Evolutionary conservation across 2,329 filamentous ascomycete genomes (phyloP).

Genomic region (Aspergillus fumigatus): DNA sequence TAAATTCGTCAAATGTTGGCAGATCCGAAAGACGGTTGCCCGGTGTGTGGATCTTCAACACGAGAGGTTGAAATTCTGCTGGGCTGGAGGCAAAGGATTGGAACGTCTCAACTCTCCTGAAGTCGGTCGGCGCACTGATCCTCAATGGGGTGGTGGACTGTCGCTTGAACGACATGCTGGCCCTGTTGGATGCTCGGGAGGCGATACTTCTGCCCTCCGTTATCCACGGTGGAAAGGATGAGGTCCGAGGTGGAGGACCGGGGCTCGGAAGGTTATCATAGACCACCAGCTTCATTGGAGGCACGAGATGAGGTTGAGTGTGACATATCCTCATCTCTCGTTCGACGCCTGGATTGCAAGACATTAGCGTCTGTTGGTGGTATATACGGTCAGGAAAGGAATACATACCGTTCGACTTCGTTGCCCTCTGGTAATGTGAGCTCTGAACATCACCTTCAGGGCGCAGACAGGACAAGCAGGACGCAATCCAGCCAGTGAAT

Average conservation of each 20-base stretch:
- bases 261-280: conserved; percentile 39
- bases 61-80: conserved; percentile 37
- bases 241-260: conserved; percentile 25
- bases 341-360: conserved; percentile 30
- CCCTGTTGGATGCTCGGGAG: conserved; percentile 37
- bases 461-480: conserved; percentile 34
- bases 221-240: conserved; percentile 38
- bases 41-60: conserved; percentile 45
- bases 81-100: conserved; percentile 4
- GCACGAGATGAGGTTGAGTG: conserved; percentile 43
- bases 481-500: conserved; percentile 37
- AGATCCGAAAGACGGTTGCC: conserved; percentile 42
- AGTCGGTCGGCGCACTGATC: conserved; percentile 42
- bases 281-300: conserved; percentile 43
- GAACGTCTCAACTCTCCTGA: conserved; percentile 33
- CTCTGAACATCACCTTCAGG: conserved; percentile 21
- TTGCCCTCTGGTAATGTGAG: conserved; percentile 18
- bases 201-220: conserved; percentile 35
- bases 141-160: conserved; percentile 28
- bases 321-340: conserved; percentile 43
- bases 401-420: conserved; percentile 18
- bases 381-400: background rate
- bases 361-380: conserved; percentile 2
- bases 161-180: conserved; percentile 37
- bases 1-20: conserved; percentile 40